Evolutionary conservation across 768 basidiomycete species (phyloP).

Genomic region (Leccinum barrowsii): DNA sequence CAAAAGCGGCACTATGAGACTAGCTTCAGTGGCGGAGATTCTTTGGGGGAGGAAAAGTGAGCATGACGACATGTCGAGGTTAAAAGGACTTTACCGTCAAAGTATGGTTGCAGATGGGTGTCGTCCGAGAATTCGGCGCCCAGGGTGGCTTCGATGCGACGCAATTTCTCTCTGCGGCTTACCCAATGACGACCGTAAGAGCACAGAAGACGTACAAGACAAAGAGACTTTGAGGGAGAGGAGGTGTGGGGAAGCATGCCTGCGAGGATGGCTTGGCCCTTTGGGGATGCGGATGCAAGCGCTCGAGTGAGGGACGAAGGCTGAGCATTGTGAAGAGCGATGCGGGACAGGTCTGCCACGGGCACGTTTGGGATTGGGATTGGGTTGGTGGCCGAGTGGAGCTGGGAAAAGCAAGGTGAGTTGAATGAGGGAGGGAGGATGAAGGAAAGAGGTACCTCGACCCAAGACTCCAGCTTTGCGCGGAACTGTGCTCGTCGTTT

Average conservation of each 20-base stretch:
- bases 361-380: slow-evolving; percentile 55
- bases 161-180: slow-evolving; percentile 47
- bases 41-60: not conserved
- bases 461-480: slow-evolving; percentile 62
- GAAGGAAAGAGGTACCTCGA: slow-evolving; percentile 40
- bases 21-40: slow-evolving; percentile 6
- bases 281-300: slow-evolving; percentile 75
- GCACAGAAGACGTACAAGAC: slow-evolving; percentile 78
- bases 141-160: slow-evolving; percentile 46
- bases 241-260: slow-evolving; percentile 31
- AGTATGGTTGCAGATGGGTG: slow-evolving; percentile 46
- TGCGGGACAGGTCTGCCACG: slow-evolving; percentile 59
- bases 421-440: not conserved
- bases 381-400: slow-evolving; percentile 39
- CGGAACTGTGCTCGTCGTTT: slow-evolving; percentile 55
- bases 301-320: slow-evolving; percentile 66
- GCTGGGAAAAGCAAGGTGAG: slow-evolving; percentile 35
- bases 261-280: slow-evolving; percentile 37
- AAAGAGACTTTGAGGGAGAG: slow-evolving; percentile 45
- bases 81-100: slow-evolving; percentile 55
- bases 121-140: slow-evolving; percentile 58
- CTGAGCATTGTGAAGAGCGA: slow-evolving; percentile 45
- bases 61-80: not conserved
- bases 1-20: slow-evolving; percentile 17
- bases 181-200: slow-evolving; percentile 65